phyloP scores from a whole-genome alignment of 257 asterid genomes.

The Solanum virginianum region DNA sequence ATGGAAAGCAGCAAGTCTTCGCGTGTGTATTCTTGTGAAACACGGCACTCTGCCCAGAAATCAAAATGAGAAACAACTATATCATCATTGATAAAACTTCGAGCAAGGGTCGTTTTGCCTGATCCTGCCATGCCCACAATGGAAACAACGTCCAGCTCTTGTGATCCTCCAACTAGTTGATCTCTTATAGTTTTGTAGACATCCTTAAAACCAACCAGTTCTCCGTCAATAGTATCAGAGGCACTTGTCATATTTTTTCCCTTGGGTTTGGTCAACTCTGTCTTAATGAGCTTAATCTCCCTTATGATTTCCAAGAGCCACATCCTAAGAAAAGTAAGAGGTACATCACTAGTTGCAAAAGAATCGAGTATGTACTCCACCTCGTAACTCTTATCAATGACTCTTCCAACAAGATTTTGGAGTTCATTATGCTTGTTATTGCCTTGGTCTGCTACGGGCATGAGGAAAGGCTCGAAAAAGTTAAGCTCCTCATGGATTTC shows the following conservation, averaged over 20 bases:
- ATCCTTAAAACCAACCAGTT: neutral
- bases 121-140: conserved; percentile 11
- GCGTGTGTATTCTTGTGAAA: neutral
- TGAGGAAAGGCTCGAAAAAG: neutral
- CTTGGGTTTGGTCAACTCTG: neutral
- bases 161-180: neutral
- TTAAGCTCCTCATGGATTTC: neutral
- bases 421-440: neutral
- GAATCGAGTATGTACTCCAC: neutral
- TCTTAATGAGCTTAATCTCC: neutral
- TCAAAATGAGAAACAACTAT: neutral
- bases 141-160: neutral
- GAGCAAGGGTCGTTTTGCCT: conserved; percentile 5
- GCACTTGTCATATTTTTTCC: neutral
- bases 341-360: neutral
- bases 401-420: neutral
- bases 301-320: neutral
- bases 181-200: neutral
- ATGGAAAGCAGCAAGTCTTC: neutral
- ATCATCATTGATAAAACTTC: neutral
- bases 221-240: neutral
- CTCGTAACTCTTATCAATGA: neutral
- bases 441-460: neutral
- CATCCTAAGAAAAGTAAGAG: neutral
- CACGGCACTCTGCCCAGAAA: neutral